Evolutionary conservation across 805 yeast genomes (phyloP).

Genomic region (Myxozyma neglecta): DNA sequence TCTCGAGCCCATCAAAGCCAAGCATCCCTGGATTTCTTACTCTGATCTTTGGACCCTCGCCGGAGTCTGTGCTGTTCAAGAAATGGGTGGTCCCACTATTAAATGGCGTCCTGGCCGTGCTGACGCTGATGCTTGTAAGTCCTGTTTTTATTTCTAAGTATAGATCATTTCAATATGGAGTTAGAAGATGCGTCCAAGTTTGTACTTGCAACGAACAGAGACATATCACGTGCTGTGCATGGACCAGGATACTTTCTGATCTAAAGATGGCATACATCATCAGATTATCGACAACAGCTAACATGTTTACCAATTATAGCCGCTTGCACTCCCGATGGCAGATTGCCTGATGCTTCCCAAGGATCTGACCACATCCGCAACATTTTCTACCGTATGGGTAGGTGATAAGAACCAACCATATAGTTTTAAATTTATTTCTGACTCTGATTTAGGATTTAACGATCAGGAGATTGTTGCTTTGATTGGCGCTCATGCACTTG

Average conservation of each 20-base stretch:
- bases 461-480: slow-evolving; percentile 64
- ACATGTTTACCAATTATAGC: not conserved
- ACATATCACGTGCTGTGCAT: not conserved
- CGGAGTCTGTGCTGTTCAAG: slow-evolving; percentile 66
- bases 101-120: slow-evolving; percentile 75
- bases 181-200: not conserved
- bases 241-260: not conserved
- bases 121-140: slow-evolving; percentile 44
- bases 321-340: slow-evolving; percentile 58
- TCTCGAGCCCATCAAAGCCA: slow-evolving; percentile 53
- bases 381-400: slow-evolving; percentile 53
- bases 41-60: slow-evolving; percentile 73
- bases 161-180: not conserved
- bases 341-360: slow-evolving; percentile 59
- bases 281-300: not conserved
- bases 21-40: slow-evolving; percentile 61
- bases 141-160: not conserved
- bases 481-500: slow-evolving; percentile 62
- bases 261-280: not conserved
- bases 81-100: slow-evolving; percentile 58
- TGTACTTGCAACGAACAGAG: not conserved
- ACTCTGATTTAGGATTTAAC: slow-evolving; percentile 47
- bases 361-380: slow-evolving; percentile 56
- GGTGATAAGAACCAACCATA: not conserved
- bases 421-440: not conserved